Base-by-base conservation (phyloP, 768 basidiomycete genomes). In the Boletus rubescentipes region DNA sequence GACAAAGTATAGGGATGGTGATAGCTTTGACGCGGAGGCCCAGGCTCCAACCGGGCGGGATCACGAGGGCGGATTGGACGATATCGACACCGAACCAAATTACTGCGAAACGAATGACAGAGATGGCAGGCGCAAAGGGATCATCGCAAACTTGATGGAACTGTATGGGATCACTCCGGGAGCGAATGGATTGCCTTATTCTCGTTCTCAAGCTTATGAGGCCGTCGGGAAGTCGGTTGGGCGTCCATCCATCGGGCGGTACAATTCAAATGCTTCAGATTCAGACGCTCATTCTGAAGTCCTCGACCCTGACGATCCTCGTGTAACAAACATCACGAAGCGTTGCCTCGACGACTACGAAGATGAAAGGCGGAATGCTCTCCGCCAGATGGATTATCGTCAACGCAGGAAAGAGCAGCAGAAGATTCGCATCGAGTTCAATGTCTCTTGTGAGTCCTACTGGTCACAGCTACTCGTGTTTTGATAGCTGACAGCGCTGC, bases 261-360 rank as follows among this genome's bases (percentile, higher is more conserved):
- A 55, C 23, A 73, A 79, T 55, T 82, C 85, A 2, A 73, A 72
- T 57, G 68, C 67, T 34, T 84, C 81, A 23, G 59, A 61, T 40
- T 68, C 67, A 14, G 67, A 67, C 26, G 67, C 72, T 45, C 67
- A 75, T 43, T 82, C 81, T 18, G 81, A 85, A 15, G 51, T 80
- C 9, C 68, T 87, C 36, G 90, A 92, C 64, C 78, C 82, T 16
- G 87, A 91, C 59, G 89, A 91, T 68, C 88, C 87, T 46, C 75
- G 79, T 39, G 73, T 89, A 21, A 89, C 85, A 40, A 86, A 85
- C 6, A 68, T 79, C 30, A 75, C 69, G 59, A 76, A 75, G 48
- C 72, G 72, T 54, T 74, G 75, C 51, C 71, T 81, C 32, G 80
- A 83, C 51, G 85, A 86, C 61, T 76, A 77, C 9, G 81, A 82